Evolutionary conservation across 495 filamentous ascomycete genomes (phyloP), one percentile per base, ranked within the genome.

Genomic region (Xylaria bambusicola): DNA sequence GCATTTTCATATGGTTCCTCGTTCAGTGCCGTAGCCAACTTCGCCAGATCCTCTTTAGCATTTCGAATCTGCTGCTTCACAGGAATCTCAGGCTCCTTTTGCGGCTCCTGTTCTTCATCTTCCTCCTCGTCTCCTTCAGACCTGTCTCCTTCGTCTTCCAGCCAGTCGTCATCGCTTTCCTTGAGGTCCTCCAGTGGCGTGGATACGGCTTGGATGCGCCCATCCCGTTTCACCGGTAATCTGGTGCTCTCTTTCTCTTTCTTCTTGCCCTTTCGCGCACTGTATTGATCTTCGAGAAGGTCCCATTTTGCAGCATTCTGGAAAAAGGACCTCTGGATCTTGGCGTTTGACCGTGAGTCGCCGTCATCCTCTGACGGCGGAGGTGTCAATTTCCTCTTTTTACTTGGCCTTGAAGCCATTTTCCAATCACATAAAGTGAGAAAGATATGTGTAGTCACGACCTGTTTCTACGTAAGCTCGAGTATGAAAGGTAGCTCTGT

Each of bases 1-100:
- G 86, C 81, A 71, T 98, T 84, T 68, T 97, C 93, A 66, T 98
- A 95, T 10, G 94, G 94, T 54, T 93, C 88, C 69, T 97, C 93
- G 64, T 95, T 96, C 64, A 98, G 80, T 52, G 86, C 73, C 8
- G 80, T 80, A 15, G 93, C 94, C 50, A 95, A 82, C 64, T 85
- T 86, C 12, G 94, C 93, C 26, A 98, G 72, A 66, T 98, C 92
- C 68, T 98, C 94, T 75, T 98, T 96, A 20, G 92, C 92, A 60
- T 89, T 84, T 12, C 89, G 51, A 20, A 98, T 87, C 66, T 96
- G 90, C 65, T 93, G 81, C 55, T 86, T 85, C 61, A 86, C 75
- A 2, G 91, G 83, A 26, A 91, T 78, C 66, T 82, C 82, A 44
- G 87, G 84, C 58, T 57, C 60, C 12, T 24, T n/a, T 13, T 3